Conservation (phyloP, 257 asterid species). For the Lithospermum erythrorhizon region DNA sequence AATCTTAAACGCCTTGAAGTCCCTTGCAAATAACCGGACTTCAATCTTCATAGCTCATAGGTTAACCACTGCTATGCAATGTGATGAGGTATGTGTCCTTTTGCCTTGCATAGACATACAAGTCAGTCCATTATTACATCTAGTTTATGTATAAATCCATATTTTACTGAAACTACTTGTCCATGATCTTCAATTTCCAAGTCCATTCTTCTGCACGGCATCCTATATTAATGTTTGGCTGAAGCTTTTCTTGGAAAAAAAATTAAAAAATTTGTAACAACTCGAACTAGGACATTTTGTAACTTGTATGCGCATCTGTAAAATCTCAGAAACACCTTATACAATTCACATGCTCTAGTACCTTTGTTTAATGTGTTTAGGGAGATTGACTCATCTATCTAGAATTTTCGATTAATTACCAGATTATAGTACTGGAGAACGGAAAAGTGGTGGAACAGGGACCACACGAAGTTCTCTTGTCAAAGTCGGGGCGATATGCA, state of each 20-base stretch:
- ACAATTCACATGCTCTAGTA: too few species aligned
- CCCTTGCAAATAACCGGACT: slow-evolving; percentile 67
- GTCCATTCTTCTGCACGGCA: neutral
- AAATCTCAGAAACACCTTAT: too few species aligned
- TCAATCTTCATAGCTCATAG: slow-evolving; percentile 88
- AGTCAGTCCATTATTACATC: neutral
- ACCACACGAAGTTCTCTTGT: slow-evolving; percentile 72
- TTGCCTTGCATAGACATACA: neutral
- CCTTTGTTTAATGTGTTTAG: neutral
- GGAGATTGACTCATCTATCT: neutral
- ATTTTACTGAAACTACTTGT: neutral
- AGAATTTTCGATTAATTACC: slow-evolving; percentile 9
- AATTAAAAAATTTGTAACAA: too few species aligned
- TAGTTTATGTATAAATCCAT: neutral
- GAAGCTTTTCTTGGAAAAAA: neutral
- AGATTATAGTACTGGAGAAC: slow-evolving; percentile 85
- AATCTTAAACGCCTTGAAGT: slow-evolving; percentile 68
- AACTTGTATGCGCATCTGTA: too few species aligned
- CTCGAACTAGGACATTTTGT: too few species aligned
- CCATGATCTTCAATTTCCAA: neutral
- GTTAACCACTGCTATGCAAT: slow-evolving; percentile 98
- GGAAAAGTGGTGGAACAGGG: slow-evolving; percentile 97
- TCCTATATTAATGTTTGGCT: neutral
- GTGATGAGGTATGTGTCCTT: slow-evolving; percentile 68
- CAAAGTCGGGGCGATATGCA: slow-evolving; percentile 71